Percentiles rank a stretch among this genome's conserved stretches.
These are phyloP conservation scores for Cyclostephanos tholiformis DNA, from an alignment of 108 stramenopile genomes.

Conservation along the genomic window DNA sequence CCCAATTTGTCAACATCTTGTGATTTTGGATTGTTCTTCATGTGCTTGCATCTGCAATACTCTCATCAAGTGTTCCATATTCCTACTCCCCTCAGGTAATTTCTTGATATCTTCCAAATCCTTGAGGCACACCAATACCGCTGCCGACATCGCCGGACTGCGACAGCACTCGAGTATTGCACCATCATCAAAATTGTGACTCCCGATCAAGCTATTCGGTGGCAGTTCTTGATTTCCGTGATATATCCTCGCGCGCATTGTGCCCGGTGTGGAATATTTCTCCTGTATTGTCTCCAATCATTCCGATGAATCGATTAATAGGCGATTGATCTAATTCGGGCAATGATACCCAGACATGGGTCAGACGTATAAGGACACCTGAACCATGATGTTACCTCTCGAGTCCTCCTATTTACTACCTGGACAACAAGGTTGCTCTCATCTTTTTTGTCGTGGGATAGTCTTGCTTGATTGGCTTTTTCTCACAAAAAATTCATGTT, in stretches of 20 bases:
- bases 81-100: conserved; percentile 29
- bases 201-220: conserved; percentile 51
- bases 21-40: conserved; percentile 23
- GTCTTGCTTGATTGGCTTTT: too few species aligned
- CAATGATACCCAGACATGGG: conserved; percentile 45
- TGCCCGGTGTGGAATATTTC: conserved; percentile 36
- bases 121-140: conserved; percentile 51
- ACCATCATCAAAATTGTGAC: conserved; percentile 55
- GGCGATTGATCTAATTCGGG: conserved; percentile 38
- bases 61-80: conserved; percentile 21
- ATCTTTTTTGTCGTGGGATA: too few species aligned
- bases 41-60: conserved; percentile 29
- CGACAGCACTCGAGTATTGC: conserved; percentile 54
- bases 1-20: conserved; percentile 47
- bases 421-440: too few species aligned
- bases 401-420: too few species aligned
- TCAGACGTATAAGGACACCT: conserved; percentile 40
- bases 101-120: conserved; percentile 48
- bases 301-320: conserved; percentile 43
- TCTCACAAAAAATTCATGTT: too few species aligned
- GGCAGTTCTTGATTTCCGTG: conserved; percentile 42
- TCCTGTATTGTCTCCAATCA: conserved; percentile 52
- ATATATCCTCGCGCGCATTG: conserved; percentile 36
- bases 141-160: conserved; percentile 42
- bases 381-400: conserved; percentile 42